These are phyloP conservation scores for Penicillium capsulatum DNA, from an alignment of 2,329 filamentous ascomycete genomes.

Conservation along the genomic window DNA sequence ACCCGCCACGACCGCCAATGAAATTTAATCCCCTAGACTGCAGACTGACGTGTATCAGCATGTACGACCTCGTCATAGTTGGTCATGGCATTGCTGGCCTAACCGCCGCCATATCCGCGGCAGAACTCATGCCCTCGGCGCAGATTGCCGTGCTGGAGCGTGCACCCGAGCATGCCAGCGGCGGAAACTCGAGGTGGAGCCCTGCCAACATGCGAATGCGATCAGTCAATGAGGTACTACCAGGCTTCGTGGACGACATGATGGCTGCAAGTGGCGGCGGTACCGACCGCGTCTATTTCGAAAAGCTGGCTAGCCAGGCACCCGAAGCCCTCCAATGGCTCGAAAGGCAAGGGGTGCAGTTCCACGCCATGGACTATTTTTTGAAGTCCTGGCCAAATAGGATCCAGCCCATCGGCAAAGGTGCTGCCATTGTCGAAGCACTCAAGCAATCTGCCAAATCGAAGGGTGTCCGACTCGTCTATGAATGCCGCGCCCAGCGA, in stretches of 20 bases:
- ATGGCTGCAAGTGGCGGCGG: conserved; percentile 3
- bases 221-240: conserved; percentile 5
- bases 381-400: conserved; percentile 7
- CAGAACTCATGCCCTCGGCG: conserved; percentile 3
- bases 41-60: conserved; percentile 1
- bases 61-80: conserved; percentile 7
- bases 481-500: conserved; percentile 5
- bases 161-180: conserved; percentile 5
- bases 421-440: conserved; percentile 5
- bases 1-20: not conserved
- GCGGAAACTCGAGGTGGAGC: conserved; percentile 3
- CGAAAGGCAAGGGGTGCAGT: conserved; percentile 5
- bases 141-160: conserved; percentile 7
- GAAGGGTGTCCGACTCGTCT: conserved; percentile 3
- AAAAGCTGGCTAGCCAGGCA: conserved; percentile 5
- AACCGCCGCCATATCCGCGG: conserved; percentile 5
- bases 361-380: conserved; percentile 6
- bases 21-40: not conserved
- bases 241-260: conserved; percentile 5
- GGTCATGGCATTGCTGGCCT: conserved; percentile 5
- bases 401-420: conserved; percentile 6
- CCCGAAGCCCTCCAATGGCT: conserved; percentile 4
- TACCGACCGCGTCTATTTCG: conserved; percentile 5
- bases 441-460: conserved; percentile 4
- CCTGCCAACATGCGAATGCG: conserved; percentile 6